Evolutionary conservation across 2,329 filamentous ascomycete species (phyloP), one percentile per base, ranked within the genome.

Genomic region (Ophiocordyceps camponoti-floridani): DNA sequence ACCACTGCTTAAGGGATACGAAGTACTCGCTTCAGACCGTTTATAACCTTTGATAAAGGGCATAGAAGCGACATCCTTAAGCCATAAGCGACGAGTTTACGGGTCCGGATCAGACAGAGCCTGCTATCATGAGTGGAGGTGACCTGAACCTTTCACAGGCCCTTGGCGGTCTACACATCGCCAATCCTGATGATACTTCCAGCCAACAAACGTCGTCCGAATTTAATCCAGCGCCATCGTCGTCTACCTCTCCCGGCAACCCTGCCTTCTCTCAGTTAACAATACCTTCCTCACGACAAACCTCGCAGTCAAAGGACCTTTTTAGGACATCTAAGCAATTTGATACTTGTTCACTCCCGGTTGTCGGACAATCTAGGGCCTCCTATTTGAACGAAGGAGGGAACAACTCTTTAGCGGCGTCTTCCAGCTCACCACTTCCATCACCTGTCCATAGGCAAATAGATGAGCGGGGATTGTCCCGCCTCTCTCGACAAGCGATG

Each of bases 81-180:
- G n/a, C n/a, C n/a, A n/a, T n/a, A n/a, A n/a, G 31, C 31, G 31
- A 35, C 31, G 31, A 35, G n/a, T 35, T n/a, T n/a, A 4, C 13
- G 4, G 5, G 31, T 35, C 12, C 31, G 10, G 31, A n/a, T 35
- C n/a, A n/a, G n/a, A n/a, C 54, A 50, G 46, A 52, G 51, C 50
- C 50, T 51, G 48, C 38, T 56, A 72, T 59, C 62, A 95, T 95
- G 87, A 85, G 87, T 67, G 31, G 31, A 35, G 85, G 84, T 64
- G 87, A 94, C 69, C 68, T 94, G 61, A 94, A 84, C 65, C 77
- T 96, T 53, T 91, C 87, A 58, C 84, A 88, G 67, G 85, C 86
- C 58, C 74, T 96, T 57, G 91, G 91, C 58, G 89, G 89, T 56
- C 71, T 98, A 63, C 85, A 89, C 62, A 96, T 98, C 62, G 89